These are phyloP conservation scores for Spongospora subterranea DNA, from an alignment of 208 protist species.

Conservation along the genomic window DNA sequence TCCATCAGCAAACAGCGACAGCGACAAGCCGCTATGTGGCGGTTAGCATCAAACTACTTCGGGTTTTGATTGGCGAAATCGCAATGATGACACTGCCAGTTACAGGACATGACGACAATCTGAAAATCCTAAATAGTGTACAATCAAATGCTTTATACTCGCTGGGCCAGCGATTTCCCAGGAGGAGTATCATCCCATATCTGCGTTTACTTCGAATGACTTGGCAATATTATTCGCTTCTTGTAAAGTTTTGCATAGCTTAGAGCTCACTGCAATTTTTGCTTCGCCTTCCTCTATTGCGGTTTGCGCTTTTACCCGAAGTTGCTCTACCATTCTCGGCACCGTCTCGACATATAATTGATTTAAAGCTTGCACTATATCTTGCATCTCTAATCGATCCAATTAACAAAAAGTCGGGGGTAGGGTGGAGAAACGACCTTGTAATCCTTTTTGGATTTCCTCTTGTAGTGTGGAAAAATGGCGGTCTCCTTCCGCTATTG, in stretches of 20 bases:
- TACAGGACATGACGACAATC: too few relatives aligned
- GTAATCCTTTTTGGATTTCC: neutral
- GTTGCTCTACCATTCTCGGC: neutral
- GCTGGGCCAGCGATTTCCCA: neutral
- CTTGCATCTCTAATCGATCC: neutral
- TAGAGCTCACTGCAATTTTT: neutral
- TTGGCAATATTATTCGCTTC: neutral
- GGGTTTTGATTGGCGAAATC: too few relatives aligned
- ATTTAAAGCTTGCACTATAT: neutral
- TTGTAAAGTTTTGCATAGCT: neutral
- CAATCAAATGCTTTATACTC: too few relatives aligned
- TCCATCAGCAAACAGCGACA: too few relatives aligned
- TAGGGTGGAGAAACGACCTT: neutral
- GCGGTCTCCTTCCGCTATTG: neutral
- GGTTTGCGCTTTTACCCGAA: neutral
- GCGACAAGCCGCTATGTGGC: too few relatives aligned
- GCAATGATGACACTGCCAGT: too few relatives aligned
- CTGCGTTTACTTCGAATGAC: neutral
- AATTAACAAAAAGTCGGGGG: too few relatives aligned
- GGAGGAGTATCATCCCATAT: neutral
- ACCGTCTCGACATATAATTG: neutral
- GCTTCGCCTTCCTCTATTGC: neutral
- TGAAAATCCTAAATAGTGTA: too few relatives aligned
- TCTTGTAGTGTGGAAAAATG: neutral
- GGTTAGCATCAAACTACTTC: too few relatives aligned